These are phyloP conservation scores for Kazachstania martiniae DNA, from an alignment of 805 yeast genomes.

Conservation along the genomic window DNA sequence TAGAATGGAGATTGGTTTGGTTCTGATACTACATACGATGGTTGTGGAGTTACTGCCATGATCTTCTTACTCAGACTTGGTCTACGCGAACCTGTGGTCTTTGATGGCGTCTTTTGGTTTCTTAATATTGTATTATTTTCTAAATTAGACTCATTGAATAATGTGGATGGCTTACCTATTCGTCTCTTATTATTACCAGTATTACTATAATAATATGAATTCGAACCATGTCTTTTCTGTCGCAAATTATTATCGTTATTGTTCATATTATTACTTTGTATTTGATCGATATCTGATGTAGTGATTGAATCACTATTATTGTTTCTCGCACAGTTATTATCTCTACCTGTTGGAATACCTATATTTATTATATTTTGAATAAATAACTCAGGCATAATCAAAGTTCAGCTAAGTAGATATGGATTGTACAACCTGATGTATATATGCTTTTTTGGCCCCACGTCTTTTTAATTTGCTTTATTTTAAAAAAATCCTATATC, in stretches of 20 bases:
- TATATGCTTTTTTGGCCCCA: too few species aligned
- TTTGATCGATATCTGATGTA: neutral
- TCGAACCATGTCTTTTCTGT: slow-evolving; percentile 19
- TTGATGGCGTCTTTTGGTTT: slow-evolving; percentile 1
- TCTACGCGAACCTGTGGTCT: neutral
- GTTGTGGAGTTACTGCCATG: slow-evolving; percentile 5
- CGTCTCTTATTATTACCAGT: slow-evolving; percentile 15
- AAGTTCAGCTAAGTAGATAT: too few species aligned
- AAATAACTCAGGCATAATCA: slow-evolving; percentile 3
- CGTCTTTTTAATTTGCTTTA: too few species aligned
- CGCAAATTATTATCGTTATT: slow-evolving; percentile 4
- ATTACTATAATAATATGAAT: slow-evolving; percentile 11
- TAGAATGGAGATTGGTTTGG: slow-evolving; percentile 4
- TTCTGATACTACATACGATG: slow-evolving; percentile 5
- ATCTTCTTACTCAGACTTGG: slow-evolving; percentile 1
- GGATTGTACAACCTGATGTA: too few species aligned
- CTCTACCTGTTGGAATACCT: slow-evolving; percentile 1
- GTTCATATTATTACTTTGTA: neutral
- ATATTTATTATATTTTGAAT: slow-evolving; percentile 1
- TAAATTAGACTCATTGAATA: slow-evolving; percentile 1
- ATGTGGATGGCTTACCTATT: slow-evolving; percentile 7
- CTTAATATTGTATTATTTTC: neutral
- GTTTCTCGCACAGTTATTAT: slow-evolving; percentile 1
- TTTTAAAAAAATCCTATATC: too few species aligned
- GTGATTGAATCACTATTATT: neutral